Evolutionary conservation across 2,329 filamentous ascomycete genomes (phyloP), one percentile per base, ranked within the genome.

Genomic region (Fonsecaea pedrosoi): DNA sequence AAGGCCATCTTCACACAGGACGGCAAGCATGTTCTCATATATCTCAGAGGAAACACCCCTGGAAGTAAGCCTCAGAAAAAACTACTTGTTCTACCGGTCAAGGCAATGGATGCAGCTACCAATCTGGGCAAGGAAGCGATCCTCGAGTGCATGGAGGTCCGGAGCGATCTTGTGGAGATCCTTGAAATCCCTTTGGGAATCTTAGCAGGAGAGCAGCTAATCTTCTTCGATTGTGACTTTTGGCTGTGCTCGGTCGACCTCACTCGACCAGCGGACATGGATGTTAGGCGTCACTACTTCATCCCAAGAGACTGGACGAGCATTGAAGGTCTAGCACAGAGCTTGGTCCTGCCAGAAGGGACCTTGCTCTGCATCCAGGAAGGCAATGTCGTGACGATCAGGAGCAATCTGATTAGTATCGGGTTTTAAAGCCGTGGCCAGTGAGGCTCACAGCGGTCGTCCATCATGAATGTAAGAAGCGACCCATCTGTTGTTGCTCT

Each of bases 281-380:
- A 40, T 34, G 25, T 60, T 1, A 59, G 12, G 37, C 61, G 61
- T 13, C 65, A 67, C 40, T 67, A 67, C 42, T 67, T 67, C 54
- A 60, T 67, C 55, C 65, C 65, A 32, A 45, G 65, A 34, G 65
- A 64, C 13, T 67, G 65, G 65, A 64, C 61, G 4, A 54, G n/a
- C 34, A n/a, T 35, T 18, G 60, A 56, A 30, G 54, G n/a, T 53
- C 25, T 64, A 12, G 48, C 32, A 21, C 34, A 50, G 18, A 53
- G 65, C 56, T 50, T 12, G 4, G 30, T 60, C 12, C 34, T 60
- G 12, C 21, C 13, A 4, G 61, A 64, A 4, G 60, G 65, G 18
- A 60, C 56, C 3, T 34, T 67, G 6, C 32, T 66, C 12, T 66
- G 64, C 32, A 60, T 60, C n/a, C 58, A 56, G 21, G 59, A 66